Conservation (phyloP, 192 early-diverging fungal genomes). For the Coemansia sp. region DNA sequence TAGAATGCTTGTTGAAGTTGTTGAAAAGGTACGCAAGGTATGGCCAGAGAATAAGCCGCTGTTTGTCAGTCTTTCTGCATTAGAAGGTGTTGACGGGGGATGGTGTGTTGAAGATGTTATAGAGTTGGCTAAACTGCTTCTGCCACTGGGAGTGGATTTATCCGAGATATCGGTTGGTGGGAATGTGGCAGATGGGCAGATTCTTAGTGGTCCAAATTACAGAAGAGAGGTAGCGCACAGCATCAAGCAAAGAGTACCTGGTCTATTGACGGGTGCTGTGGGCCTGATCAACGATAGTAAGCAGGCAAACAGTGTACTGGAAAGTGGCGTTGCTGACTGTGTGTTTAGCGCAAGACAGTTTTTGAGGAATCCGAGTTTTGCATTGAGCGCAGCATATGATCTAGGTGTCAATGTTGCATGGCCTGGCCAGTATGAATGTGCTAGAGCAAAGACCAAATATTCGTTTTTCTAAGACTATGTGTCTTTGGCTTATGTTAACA, state of each 20-base stretch:
- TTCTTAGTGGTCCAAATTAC: slow-evolving; percentile 31
- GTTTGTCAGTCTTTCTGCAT: slow-evolving; percentile 71
- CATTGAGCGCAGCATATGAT: slow-evolving; percentile 57
- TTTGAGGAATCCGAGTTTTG: slow-evolving; percentile 62
- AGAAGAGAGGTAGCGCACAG: slow-evolving; percentile 59
- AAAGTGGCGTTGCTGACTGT: slow-evolving; percentile 60
- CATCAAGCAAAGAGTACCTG: slow-evolving; percentile 52
- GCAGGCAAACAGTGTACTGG: slow-evolving; percentile 66
- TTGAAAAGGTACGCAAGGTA: slow-evolving; percentile 55
- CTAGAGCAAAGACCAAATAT: slow-evolving; percentile 11
- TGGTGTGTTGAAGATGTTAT: slow-evolving; percentile 68
- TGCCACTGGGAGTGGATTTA: slow-evolving; percentile 65
- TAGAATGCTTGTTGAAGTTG: slow-evolving; percentile 71
- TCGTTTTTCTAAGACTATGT: slow-evolving; percentile 1
- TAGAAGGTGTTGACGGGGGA: slow-evolving; percentile 15
- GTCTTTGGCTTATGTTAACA: no score
- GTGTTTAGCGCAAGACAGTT: slow-evolving; percentile 63
- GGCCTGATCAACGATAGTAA: slow-evolving; percentile 57
- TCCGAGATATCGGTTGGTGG: slow-evolving; percentile 73
- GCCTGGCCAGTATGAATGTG: slow-evolving; percentile 55
- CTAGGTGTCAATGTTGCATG: slow-evolving; percentile 58
- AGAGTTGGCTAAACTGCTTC: slow-evolving; percentile 51
- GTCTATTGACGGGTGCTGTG: slow-evolving; percentile 55
- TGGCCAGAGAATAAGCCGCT: slow-evolving; percentile 83
- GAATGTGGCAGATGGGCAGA: slow-evolving; percentile 46